Base-by-base conservation (phyloP, 257 asterid genomes). In the Paulownia fortunei region DNA sequence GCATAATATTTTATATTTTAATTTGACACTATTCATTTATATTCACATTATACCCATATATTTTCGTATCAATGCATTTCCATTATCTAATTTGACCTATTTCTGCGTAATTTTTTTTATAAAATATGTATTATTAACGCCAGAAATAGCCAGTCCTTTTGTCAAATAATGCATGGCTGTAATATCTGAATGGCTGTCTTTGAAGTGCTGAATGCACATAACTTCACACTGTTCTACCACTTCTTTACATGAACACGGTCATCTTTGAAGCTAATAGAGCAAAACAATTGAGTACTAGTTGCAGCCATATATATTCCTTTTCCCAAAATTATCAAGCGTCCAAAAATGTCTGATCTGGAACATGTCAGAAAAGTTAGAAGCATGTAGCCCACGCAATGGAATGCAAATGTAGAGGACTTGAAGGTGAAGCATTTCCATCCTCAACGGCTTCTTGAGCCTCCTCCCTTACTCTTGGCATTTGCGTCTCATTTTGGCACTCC, bases 391-490 rank as follows among this genome's bases (percentile, higher is more conserved):
- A 13, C 16, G 74, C 16, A 34, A 76, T n/a, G 9, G 73, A 54
- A 68, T 21, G 78, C 68, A 81, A 52, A 10, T 75, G 72, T 13
- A 81, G 81, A 44, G 66, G 81, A 44, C 76, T 76, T 52, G 64
- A 76, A 55, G 84, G 81, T 37, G 81, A 81, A 61, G 34, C 36
- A 62, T 5, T 62, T 54, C 55, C 74, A 26, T 62, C 66, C 55
- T 71, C 74, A 19, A 16, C 63, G 46, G 30, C 69, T 71, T 24
- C 63, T 4, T 32, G n/a, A 56, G 8, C 11, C n/a, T n/a, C n/a
- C n/a, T n/a, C n/a, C n/a, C n/a, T n/a, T n/a, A n/a, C 16, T 18
- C 24, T 8, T 32, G n/a, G 19, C 51, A 13, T 64, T 64, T 19
- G 19, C 9, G 12, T 34, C 46, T 16, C 23, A 19, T 37, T 39